A percentile compares a stretch with the other conserved stretches of the same genome.
These are phyloP conservation scores for Coccinonectria pachysandricola DNA, from an alignment of 2,329 filamentous ascomycete genomes.

Conservation along the genomic window DNA sequence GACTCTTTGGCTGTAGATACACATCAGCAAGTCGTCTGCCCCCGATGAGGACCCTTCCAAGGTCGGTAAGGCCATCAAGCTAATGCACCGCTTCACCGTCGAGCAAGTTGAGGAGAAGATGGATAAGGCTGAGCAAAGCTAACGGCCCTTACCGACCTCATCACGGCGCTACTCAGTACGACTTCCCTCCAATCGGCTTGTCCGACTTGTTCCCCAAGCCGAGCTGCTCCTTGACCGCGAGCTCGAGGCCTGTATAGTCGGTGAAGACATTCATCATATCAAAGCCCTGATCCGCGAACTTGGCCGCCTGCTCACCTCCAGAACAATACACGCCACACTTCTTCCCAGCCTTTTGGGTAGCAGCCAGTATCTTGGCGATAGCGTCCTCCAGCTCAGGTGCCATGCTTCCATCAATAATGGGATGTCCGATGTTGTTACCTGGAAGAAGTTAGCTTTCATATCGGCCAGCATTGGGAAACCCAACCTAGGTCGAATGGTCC, in stretches of 20 bases:
- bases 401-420: conserved; percentile 51
- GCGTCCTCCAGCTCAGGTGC: conserved; percentile 48
- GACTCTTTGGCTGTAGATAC: conserved; percentile 33
- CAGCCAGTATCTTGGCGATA: conserved; percentile 46
- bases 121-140: conserved; percentile 42
- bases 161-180: conserved; percentile 26
- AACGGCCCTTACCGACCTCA: conserved; percentile 1
- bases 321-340: conserved; percentile 53
- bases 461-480: too few relatives aligned
- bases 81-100: conserved; percentile 68
- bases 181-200: conserved; percentile 26
- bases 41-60: conserved; percentile 42
- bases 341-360: conserved; percentile 52
- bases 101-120: conserved; percentile 59
- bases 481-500: conserved; percentile 55
- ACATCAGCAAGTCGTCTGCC: conserved; percentile 47
- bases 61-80: conserved; percentile 51
- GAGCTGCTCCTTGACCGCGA: conserved; percentile 33
- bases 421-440: conserved; percentile 50
- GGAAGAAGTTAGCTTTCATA: too few relatives aligned
- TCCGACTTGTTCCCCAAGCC: conserved; percentile 33
- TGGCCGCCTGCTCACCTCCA: conserved; percentile 43
- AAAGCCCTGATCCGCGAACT: conserved; percentile 46
- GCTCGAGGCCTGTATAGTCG: conserved; percentile 42
- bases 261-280: conserved; percentile 51